phyloP scores from a whole-genome alignment of 2,329 filamentous ascomycete species.

The Cercospora citrullina region DNA sequence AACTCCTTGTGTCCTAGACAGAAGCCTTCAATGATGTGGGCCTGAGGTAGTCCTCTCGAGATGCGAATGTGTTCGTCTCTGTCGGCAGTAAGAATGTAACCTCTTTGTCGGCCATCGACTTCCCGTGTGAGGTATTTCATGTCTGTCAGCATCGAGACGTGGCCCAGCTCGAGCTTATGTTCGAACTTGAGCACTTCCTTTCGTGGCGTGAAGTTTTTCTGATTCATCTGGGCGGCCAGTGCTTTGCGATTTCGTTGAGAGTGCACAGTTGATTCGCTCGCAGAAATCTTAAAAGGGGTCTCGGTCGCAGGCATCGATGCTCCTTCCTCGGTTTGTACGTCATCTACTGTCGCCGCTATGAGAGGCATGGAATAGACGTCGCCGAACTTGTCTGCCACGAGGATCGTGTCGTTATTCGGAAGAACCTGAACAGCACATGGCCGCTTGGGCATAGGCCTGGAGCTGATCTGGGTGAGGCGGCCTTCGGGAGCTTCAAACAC shows the following conservation, averaged over 20 bases:
- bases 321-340: conserved; percentile 33
- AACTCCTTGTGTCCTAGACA: conserved; percentile 89
- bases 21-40: conserved; percentile 84
- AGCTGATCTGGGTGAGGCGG: conserved; percentile 65
- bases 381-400: conserved; percentile 92
- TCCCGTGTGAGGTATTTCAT: conserved; percentile 58
- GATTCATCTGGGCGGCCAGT: conserved; percentile 57
- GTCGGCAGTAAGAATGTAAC: conserved; percentile 67
- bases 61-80: conserved; percentile 84
- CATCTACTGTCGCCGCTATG: conserved; percentile 44
- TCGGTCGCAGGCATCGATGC: conserved; percentile 31
- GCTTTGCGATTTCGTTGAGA: conserved; percentile 60
- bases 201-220: conserved; percentile 44
- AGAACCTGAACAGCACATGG: conserved; percentile 75
- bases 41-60: conserved; percentile 76
- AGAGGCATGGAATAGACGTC: conserved; percentile 90
- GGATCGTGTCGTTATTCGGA: conserved; percentile 68
- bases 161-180: conserved; percentile 77
- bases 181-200: conserved; percentile 62
- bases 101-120: conserved; percentile 47
- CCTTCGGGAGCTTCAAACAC: conserved; percentile 72
- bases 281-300: conserved; percentile 51
- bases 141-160: conserved; percentile 92
- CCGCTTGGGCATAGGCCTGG: conserved; percentile 85
- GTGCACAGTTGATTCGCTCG: conserved; percentile 61